Base-by-base conservation (phyloP, 2,329 filamentous ascomycete species). In the Venturia aucupariae region DNA sequence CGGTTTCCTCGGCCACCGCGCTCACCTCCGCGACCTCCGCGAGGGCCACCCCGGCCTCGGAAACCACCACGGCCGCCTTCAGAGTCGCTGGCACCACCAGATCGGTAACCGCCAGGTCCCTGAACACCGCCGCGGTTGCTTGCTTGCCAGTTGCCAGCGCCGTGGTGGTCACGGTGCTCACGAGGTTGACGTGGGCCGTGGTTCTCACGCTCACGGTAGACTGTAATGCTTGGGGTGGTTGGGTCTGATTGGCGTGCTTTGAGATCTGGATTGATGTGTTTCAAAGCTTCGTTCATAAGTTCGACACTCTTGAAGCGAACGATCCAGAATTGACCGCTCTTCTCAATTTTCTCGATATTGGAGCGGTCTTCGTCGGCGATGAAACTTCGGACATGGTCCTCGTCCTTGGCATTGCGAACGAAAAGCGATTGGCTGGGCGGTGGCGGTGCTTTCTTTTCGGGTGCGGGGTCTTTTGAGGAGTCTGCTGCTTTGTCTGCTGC, bases 281-380 rank as follows among this genome's bases (percentile, higher is more conserved):
- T 84, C 71, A 96, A 82, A 41, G 92, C 90, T 41, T 83, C 85
- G 70, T 92, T 90, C 72, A 93, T 90, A 61, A 96, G 90, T 69
- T 95, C 89, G 3, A 81, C 73, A 2, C 83, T 90, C 73, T 88
- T 86, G 78, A 97, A 97, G 68, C 92, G 88, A 32, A 90, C 91
- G 61, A 96, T 90, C 78, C 88, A 92, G 79, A 91, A 91, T 67
- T 86, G 86, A 71, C 86, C 86, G 79, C 86, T 90, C 77, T 90
- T 92, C 71, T 81, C 80, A 64, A 84, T 76, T 71, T 80, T 80
- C 64, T 85, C 76, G 68, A 97, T 90, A 79, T 95, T 97, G 39
- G 84, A 74, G 72, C 86, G 87, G 72, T 97, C 91, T 70, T 96
- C 90, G 15, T 94, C 87, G 1, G 85, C 81, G 73, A 99, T 93